These are phyloP conservation scores for Trametes maxima DNA, from an alignment of 768 basidiomycete species.

Conservation along the genomic window DNA sequence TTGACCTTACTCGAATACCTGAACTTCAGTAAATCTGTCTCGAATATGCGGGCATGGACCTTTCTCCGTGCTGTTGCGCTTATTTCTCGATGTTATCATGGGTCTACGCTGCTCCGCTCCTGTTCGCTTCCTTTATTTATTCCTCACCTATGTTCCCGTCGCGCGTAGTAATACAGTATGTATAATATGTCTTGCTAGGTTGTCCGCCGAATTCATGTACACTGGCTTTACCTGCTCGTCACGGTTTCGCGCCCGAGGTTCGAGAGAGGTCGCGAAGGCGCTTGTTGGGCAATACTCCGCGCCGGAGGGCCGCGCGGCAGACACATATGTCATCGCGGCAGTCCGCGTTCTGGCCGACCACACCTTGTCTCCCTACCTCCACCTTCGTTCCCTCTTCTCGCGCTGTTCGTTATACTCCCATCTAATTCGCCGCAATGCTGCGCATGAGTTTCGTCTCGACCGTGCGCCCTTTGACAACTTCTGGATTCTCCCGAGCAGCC, in stretches of 20 bases:
- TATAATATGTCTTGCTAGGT: neutral
- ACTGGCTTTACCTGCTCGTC: neutral
- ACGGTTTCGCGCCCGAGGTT: neutral
- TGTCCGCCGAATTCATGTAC: too few species aligned
- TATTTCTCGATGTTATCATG: slow-evolving; percentile 1
- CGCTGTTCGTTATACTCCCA: neutral
- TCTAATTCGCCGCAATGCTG: slow-evolving; percentile 27
- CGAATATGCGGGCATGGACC: neutral
- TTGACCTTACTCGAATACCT: slow-evolving; percentile 59
- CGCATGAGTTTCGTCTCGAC: slow-evolving; percentile 28
- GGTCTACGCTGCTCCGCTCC: too few species aligned
- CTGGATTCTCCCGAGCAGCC: slow-evolving; percentile 23
- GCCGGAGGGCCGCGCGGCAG: slow-evolving; percentile 10
- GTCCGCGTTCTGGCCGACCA: neutral
- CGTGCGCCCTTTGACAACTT: slow-evolving; percentile 27
- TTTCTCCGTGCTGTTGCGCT: neutral
- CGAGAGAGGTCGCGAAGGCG: slow-evolving; percentile 12
- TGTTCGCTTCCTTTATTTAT: slow-evolving; percentile 8
- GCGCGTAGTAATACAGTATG: slow-evolving; percentile 4
- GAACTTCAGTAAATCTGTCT: slow-evolving; percentile 24
- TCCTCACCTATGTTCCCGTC: slow-evolving; percentile 13
- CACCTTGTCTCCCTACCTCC: slow-evolving; percentile 2
- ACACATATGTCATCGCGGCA: slow-evolving; percentile 8
- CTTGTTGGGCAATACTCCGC: slow-evolving; percentile 11
- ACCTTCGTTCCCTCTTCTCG: neutral